phyloP scores from a whole-genome alignment of 768 basidiomycete genomes.

The Hypsizygus marmoreus region DNA sequence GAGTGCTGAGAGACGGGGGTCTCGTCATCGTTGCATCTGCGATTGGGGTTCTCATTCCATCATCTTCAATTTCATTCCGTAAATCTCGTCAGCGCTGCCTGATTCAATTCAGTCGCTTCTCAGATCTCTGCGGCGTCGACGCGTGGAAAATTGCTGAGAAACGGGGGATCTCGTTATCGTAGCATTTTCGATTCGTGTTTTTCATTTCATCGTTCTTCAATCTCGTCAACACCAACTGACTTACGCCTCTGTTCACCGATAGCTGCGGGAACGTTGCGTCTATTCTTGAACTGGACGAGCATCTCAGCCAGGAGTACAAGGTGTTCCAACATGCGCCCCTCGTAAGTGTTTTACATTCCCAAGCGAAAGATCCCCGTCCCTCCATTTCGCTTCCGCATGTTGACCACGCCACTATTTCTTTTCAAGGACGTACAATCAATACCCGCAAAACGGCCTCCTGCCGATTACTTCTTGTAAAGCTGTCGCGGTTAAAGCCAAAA shows the following conservation, averaged over 20 bases:
- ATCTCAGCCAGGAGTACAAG: conserved; percentile 92
- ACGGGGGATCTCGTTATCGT: too few relatives aligned
- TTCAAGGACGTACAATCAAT: conserved; percentile 77
- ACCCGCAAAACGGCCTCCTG: conserved; percentile 82
- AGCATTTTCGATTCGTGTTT: not conserved
- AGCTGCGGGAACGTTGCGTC: conserved; percentile 97
- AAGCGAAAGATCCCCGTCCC: conserved; percentile 1
- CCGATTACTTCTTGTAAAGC: conserved; percentile 79
- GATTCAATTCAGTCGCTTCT: too few relatives aligned
- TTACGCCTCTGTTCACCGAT: not conserved
- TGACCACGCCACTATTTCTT: conserved; percentile 3
- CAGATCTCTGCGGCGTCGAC: too few relatives aligned
- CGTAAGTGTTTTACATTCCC: conserved; percentile 44
- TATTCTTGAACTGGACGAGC: conserved; percentile 91
- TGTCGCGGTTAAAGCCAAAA: not conserved
- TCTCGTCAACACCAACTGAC: not conserved
- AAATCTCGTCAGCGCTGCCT: too few relatives aligned
- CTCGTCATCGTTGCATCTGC: too few relatives aligned
- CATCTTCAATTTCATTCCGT: too few relatives aligned
- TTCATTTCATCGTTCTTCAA: conserved; percentile 1
- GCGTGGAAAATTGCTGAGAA: too few relatives aligned
- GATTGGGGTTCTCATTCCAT: too few relatives aligned
- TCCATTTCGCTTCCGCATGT: conserved; percentile 5
- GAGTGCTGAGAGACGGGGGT: too few relatives aligned
- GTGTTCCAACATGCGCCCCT: conserved; percentile 90